Evolutionary conservation across 306 rosid genomes (phyloP), one percentile per base, ranked within the genome.

Genomic region (Inga leiocalycina): DNA sequence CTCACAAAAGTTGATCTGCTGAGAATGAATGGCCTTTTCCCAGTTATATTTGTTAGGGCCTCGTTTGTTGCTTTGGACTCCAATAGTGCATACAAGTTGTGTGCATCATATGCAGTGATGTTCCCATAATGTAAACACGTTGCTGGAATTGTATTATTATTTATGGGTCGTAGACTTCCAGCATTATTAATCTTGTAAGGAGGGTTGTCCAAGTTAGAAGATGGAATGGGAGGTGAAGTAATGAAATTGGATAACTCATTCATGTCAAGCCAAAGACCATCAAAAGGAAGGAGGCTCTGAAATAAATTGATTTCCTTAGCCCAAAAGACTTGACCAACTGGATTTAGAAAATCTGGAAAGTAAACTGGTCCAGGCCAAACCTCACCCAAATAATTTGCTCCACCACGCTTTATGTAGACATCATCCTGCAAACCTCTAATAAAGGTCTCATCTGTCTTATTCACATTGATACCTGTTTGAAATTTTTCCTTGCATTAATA

Each of bases 261-360:
- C 98, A 95, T 95, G 85, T 93, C 98, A 46, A 95, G 74, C 98
- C 98, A 93, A 41, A 95, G 69, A 78, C 98, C 98, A 71, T 95
- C 97, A 78, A 93, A 80, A 37, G 96, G 91, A 75, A 95, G 88
- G 45, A 76, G 62, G 20, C 85, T 90, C 39, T n/a, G 82, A 83
- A 95, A 93, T 59, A 78, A 27, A 87, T 90, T 87, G 54, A 95
- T 92, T 92, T 95, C 98, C 48, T 54, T 84, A 54, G 88, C 81
- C 97, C 98, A 93, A 81, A 70, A 93, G 0, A 3, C 39, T 79
- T 80, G 87, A 85, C 76, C 84, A 0, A 0, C 44, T 56, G 98
- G 98, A 70, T 93, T 87, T 73, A 91, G 73, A 84, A 95, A 95
- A 77, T 95, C 98, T 59, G 94, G 97, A 79, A 11, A 93, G 81